Evolutionary conservation across 148 eudicot genomes (phyloP), one percentile per base, ranked within the genome.

Genomic region (Talinum fruticosum): DNA sequence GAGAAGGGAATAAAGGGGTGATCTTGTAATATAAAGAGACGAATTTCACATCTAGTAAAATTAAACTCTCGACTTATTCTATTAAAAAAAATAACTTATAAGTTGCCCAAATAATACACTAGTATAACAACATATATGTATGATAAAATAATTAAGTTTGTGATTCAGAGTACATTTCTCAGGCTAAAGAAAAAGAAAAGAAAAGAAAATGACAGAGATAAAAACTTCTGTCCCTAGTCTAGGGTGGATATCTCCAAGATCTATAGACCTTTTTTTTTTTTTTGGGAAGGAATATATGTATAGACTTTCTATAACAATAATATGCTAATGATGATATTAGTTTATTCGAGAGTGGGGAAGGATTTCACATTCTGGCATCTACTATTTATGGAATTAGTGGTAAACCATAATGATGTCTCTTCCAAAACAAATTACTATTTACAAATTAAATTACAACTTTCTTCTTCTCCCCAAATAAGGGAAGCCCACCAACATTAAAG

Each of bases 281-380:
- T n/a, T n/a, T n/a, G n/a, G n/a, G n/a, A n/a, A n/a, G n/a, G n/a
- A n/a, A n/a, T n/a, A n/a, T n/a, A n/a, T n/a, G n/a, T 41, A 2
- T 2, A 4, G n/a, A 5, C 73, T 72, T 72, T 54, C 29, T 0
- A 12, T 38, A 41, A 59, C 81, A 79, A 85, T 85, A 81, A 85
- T 85, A 38, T 77, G 83, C 69, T 81, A 79, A 85, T 85, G 75
- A 85, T 82, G 36, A 79, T 30, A 32, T 62, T 73, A 68, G 64
- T 41, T 51, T 3, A 80, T 75, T 75, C 59, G 69, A 16, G 32
- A 1, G 30, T 6, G 4, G 47, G 28, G 67, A 79, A 74, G 66
- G 23, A 34, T 24, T 66, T 35, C 35, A 64, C 79, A 62, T 62
- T 76, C 66, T 81, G n/a, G 67, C 44, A 3, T 57, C 36, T 68